These are phyloP conservation scores for Pseudonitzschia multiseries DNA, from an alignment of 108 stramenopile species.

Conservation along the genomic window DNA sequence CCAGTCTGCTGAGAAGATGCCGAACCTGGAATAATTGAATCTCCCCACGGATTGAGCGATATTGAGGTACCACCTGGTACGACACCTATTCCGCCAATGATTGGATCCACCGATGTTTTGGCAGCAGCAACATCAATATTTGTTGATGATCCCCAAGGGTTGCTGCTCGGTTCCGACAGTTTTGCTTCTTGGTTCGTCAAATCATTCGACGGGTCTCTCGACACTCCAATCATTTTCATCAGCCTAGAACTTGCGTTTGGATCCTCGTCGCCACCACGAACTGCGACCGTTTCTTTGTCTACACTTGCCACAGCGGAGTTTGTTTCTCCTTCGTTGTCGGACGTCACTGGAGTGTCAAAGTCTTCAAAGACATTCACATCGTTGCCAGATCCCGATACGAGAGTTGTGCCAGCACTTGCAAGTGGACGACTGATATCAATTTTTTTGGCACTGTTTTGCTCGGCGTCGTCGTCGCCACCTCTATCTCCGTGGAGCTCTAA, in stretches of 20 bases:
- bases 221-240: slow-evolving; percentile 90
- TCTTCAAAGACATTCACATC: slow-evolving; percentile 89
- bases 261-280: slow-evolving; percentile 60
- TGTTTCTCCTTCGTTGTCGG: slow-evolving; percentile 5
- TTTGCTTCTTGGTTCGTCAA: slow-evolving; percentile 11
- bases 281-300: slow-evolving; percentile 36
- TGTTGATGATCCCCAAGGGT: slow-evolving; percentile 29
- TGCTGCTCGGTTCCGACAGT: slow-evolving; percentile 10
- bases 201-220: slow-evolving; percentile 21
- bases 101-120: slow-evolving; percentile 14
- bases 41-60: slow-evolving; percentile 79
- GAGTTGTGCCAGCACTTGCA: slow-evolving; percentile 77
- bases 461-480: slow-evolving; percentile 19
- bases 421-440: slow-evolving; percentile 77
- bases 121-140: slow-evolving; percentile 9
- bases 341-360: slow-evolving; percentile 46
- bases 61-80: slow-evolving; percentile 34
- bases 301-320: slow-evolving; percentile 4
- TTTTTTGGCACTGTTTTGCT: slow-evolving; percentile 5
- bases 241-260: slow-evolving; percentile 70
- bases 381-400: slow-evolving; percentile 75
- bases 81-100: slow-evolving; percentile 24
- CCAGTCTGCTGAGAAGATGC: slow-evolving; percentile 24
- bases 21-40: slow-evolving; percentile 8
- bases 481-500: slow-evolving; percentile 63